Percentiles rank a stretch among this genome's conserved stretches.
Conservation (phyloP, 805 yeast genomes). For the Schwanniomyces vanrijiae region DNA sequence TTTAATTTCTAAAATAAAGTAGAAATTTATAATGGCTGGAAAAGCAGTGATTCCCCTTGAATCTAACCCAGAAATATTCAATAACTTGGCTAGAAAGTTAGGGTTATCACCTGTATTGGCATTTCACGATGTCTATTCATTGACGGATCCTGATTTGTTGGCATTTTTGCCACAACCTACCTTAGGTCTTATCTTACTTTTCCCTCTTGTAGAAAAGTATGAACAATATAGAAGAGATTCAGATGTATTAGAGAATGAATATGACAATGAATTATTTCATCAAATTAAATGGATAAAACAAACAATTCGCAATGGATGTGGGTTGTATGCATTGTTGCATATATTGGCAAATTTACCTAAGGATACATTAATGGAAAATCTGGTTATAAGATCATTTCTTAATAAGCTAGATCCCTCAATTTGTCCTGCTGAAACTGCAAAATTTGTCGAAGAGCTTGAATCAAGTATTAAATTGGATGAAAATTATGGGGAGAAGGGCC, state of each 20-base stretch:
- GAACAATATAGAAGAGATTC: conserved; percentile 49
- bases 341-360: conserved; percentile 45
- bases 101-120: conserved; percentile 62
- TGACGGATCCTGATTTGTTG: conserved; percentile 80
- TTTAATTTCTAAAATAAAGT: too few species aligned
- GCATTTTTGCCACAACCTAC: conserved; percentile 82
- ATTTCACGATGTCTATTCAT: conserved; percentile 80
- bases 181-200: conserved; percentile 71
- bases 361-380: conserved; percentile 43
- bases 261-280: conserved; percentile 26
- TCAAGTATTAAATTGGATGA: conserved; percentile 39
- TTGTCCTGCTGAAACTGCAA: conserved; percentile 35
- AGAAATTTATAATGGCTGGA: conserved; percentile 6
- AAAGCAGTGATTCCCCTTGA: conserved; percentile 76
- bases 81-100: conserved; percentile 60
- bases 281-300: conserved; percentile 78
- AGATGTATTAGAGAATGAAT: conserved; percentile 26
- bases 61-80: conserved; percentile 84
- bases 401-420: conserved; percentile 14
- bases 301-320: conserved; percentile 86
- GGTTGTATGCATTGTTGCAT: conserved; percentile 85
- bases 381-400: conserved; percentile 24
- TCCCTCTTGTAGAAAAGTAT: conserved; percentile 70
- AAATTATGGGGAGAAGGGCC: conserved; percentile 52
- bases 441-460: conserved; percentile 49